Percentiles rank a stretch among this genome's conserved stretches.
Conservation (phyloP, 2,329 filamentous ascomycete genomes). For the Venturia asperata region DNA sequence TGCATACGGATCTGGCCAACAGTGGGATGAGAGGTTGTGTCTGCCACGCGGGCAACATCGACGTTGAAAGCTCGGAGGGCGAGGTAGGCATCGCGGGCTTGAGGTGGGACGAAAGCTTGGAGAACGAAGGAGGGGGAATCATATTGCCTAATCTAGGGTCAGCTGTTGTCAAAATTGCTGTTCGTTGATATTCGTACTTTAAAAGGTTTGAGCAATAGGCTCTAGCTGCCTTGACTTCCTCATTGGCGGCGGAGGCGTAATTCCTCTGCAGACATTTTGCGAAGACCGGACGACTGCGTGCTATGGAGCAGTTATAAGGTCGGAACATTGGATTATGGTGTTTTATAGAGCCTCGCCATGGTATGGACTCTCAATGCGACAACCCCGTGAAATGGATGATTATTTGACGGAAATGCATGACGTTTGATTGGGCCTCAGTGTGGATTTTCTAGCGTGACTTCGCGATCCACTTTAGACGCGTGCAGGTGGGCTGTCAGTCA, state of each 20-base stretch:
- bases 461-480: slow-evolving; percentile 3
- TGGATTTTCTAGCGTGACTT: slow-evolving; percentile 1
- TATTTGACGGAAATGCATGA: not conserved
- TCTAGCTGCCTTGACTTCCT: slow-evolving; percentile 44
- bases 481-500: not conserved
- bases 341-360: slow-evolving; percentile 14
- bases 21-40: slow-evolving; percentile 79
- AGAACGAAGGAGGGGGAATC: slow-evolving; percentile 85
- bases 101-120: slow-evolving; percentile 71
- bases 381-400: not conserved
- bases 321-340: slow-evolving; percentile 14
- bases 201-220: slow-evolving; percentile 54
- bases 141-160: slow-evolving; percentile 54
- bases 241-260: slow-evolving; percentile 23
- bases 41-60: slow-evolving; percentile 82
- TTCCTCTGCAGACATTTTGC: slow-evolving; percentile 12
- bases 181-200: slow-evolving; percentile 33
- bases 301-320: slow-evolving; percentile 4
- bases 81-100: slow-evolving; percentile 74
- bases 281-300: slow-evolving; percentile 14
- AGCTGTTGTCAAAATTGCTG: not conserved
- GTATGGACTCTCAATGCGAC: not conserved
- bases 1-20: slow-evolving; percentile 86
- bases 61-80: slow-evolving; percentile 89
- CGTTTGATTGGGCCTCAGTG: not conserved